These are phyloP conservation scores for Articulospora tetracladia DNA, from an alignment of 495 filamentous ascomycete species.

Conservation along the genomic window DNA sequence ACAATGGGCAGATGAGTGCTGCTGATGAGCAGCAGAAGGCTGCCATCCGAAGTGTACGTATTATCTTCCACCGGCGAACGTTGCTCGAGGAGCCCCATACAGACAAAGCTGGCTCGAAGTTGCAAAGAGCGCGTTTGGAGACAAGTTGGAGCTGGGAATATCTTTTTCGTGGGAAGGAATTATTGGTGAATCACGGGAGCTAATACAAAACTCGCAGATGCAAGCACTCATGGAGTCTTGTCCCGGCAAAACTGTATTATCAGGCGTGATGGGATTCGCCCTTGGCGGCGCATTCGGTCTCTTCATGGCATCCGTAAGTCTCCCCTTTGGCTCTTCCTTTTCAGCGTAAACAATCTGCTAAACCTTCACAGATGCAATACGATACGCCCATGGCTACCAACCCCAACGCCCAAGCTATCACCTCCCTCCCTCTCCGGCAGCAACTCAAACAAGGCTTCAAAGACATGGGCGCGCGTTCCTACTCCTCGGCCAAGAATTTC, in stretches of 20 bases:
- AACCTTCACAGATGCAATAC: conserved; percentile 74
- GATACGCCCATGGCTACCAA: conserved; percentile 64
- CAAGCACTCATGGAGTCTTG: conserved; percentile 84
- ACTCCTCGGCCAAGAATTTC: conserved; percentile 89
- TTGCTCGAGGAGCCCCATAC: background rate
- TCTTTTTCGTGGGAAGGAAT: too few relatives aligned
- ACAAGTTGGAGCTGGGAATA: background rate
- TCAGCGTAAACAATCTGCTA: background rate
- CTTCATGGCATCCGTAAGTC: conserved; percentile 86
- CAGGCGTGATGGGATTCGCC: conserved; percentile 83
- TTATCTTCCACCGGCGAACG: background rate
- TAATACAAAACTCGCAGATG: conserved; percentile 49
- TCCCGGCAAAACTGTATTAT: conserved; percentile 74
- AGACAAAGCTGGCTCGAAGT: background rate
- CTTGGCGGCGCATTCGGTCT: conserved; percentile 90
- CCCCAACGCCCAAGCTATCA: conserved; percentile 57
- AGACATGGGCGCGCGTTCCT: conserved; percentile 87
- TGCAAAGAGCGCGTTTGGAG: background rate
- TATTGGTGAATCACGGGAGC: too few relatives aligned
- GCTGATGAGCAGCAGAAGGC: conserved; percentile 13
- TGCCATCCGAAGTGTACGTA: conserved; percentile 24
- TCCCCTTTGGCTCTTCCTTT: conserved; percentile 2
- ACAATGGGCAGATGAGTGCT: conserved; percentile 10
- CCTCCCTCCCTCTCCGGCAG: conserved; percentile 71
- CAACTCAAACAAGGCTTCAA: conserved; percentile 82